These are phyloP conservation scores for Fusarium clavum DNA, from an alignment of 2,329 filamentous ascomycete genomes.

Conservation along the genomic window DNA sequence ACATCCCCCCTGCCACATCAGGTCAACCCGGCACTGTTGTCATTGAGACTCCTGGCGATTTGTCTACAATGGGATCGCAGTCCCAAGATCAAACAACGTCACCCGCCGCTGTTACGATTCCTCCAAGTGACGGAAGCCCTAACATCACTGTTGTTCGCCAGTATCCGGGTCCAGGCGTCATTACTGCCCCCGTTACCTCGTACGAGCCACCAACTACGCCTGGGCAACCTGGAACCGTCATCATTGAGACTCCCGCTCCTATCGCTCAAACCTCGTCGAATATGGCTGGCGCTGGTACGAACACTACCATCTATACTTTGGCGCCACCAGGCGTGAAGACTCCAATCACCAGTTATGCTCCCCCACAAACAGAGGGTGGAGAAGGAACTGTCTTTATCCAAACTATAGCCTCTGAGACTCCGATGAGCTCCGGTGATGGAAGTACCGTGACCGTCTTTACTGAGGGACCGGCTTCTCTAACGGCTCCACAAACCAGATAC, in stretches of 20 bases:
- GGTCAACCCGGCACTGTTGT: conserved; percentile 17
- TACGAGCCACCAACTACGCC: conserved; percentile 19
- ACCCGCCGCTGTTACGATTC: conserved; percentile 17
- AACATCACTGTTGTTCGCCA: conserved; percentile 26
- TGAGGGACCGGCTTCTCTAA: conserved; percentile 14
- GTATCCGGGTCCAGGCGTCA: conserved; percentile 23
- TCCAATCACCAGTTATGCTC: conserved; percentile 20
- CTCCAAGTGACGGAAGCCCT: conserved; percentile 17
- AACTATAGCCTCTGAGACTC: conserved; percentile 12
- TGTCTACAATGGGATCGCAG: background rate
- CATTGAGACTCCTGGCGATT: conserved; percentile 9
- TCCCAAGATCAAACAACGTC: conserved; percentile 3
- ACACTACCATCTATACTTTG: conserved; percentile 28
- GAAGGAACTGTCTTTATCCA: conserved; percentile 28
- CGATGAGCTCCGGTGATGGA: background rate
- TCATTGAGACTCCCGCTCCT: conserved; percentile 27
- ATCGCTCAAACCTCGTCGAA: conserved; percentile 4
- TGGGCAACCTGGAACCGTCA: conserved; percentile 24
- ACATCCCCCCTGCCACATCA: background rate
- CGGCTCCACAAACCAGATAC: conserved; percentile 20
- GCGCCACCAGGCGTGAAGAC: conserved; percentile 13
- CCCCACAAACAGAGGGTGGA: conserved; percentile 19
- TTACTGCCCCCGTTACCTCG: conserved; percentile 20
- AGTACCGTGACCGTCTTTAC: conserved; percentile 24
- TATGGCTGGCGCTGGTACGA: background rate